Conservation (phyloP, 2,329 filamentous ascomycete genomes). For the Trichothecium roseum region DNA sequence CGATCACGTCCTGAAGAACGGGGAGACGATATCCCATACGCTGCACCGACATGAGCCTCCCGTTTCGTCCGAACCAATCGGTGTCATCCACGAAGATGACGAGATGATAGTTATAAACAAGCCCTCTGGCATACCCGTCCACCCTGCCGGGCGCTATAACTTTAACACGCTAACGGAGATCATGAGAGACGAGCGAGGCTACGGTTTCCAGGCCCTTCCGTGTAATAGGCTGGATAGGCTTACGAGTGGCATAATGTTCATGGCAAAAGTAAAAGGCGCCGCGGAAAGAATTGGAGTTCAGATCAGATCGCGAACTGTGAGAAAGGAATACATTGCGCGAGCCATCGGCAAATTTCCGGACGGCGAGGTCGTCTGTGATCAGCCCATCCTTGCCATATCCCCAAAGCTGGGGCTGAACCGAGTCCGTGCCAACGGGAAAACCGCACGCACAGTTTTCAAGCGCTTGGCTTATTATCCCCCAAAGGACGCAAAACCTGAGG, state of each 20-base stretch:
- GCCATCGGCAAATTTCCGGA: constrained; percentile 89
- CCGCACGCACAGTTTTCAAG: constrained; percentile 84
- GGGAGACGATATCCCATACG: constrained; percentile 85
- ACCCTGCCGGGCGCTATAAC: constrained; percentile 90
- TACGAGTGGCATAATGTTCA: constrained; percentile 96
- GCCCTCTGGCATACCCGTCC: constrained; percentile 87
- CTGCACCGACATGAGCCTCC: constrained; percentile 93
- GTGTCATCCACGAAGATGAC: constrained; percentile 81
- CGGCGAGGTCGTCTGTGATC: constrained; percentile 81
- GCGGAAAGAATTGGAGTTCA: constrained; percentile 69
- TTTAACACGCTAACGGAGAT: constrained; percentile 94
- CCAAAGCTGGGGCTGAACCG: constrained; percentile 91
- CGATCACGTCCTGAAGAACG: constrained; percentile 69
- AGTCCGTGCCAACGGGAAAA: constrained; percentile 86
- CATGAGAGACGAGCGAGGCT: constrained; percentile 63
- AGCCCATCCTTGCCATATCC: constrained; percentile 88
- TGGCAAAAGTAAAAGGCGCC: constrained; percentile 74
- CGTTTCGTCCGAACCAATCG: constrained; percentile 69
- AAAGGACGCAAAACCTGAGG: constrained; percentile 11
- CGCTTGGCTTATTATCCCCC: constrained; percentile 83
- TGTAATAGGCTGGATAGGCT: constrained; percentile 92
- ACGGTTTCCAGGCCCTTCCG: constrained; percentile 47
- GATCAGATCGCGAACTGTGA: constrained; percentile 69
- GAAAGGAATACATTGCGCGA: constrained; percentile 90
- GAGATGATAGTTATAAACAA: constrained; percentile 96